A percentile compares a stretch with the other conserved stretches of the same genome.
These are phyloP conservation scores for Zalaria obscura DNA, from an alignment of 2,329 filamentous ascomycete genomes.

Conservation along the genomic window DNA sequence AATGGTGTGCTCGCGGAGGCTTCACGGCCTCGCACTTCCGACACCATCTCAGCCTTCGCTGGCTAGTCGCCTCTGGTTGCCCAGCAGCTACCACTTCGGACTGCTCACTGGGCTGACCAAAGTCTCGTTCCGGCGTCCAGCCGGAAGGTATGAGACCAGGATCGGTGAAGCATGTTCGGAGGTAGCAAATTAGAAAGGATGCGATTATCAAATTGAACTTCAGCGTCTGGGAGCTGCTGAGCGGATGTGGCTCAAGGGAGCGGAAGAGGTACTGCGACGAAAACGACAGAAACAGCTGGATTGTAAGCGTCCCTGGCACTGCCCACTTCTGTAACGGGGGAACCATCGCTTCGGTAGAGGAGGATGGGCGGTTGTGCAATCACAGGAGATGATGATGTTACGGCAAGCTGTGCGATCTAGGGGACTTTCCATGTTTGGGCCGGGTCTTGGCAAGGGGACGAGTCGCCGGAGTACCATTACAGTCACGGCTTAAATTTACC, in stretches of 20 bases:
- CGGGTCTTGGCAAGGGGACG: too few relatives aligned
- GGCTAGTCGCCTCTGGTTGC: constrained; percentile 9
- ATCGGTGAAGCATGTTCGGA: constrained; percentile 44
- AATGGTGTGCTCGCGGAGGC: constrained; percentile 69
- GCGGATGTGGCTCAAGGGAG: constrained; percentile 41
- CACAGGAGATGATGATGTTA: too few relatives aligned
- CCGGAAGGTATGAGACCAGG: constrained; percentile 38
- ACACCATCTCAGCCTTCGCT: constrained; percentile 46
- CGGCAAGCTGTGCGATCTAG: too few relatives aligned
- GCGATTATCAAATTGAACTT: constrained; percentile 53
- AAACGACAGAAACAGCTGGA: constrained; percentile 59
- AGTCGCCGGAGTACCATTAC: too few relatives aligned
- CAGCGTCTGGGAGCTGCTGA: constrained; percentile 41
- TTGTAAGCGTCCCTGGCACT: constrained; percentile 50
- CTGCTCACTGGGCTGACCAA: constrained; percentile 34
- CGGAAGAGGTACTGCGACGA: constrained; percentile 58
- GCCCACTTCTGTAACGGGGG: constrained; percentile 33
- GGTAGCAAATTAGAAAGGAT: constrained; percentile 57
- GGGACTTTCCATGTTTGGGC: too few relatives aligned
- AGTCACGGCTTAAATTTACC: too few relatives aligned
- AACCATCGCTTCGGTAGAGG: too few relatives aligned
- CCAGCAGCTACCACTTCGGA: constrained; percentile 16
- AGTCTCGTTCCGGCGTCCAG: constrained; percentile 21
- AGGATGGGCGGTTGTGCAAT: too few relatives aligned
- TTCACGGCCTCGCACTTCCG: constrained; percentile 62